Evolutionary conservation across 2,329 filamentous ascomycete genomes (phyloP).

Genomic region (Dothideomycetes sp.): DNA sequence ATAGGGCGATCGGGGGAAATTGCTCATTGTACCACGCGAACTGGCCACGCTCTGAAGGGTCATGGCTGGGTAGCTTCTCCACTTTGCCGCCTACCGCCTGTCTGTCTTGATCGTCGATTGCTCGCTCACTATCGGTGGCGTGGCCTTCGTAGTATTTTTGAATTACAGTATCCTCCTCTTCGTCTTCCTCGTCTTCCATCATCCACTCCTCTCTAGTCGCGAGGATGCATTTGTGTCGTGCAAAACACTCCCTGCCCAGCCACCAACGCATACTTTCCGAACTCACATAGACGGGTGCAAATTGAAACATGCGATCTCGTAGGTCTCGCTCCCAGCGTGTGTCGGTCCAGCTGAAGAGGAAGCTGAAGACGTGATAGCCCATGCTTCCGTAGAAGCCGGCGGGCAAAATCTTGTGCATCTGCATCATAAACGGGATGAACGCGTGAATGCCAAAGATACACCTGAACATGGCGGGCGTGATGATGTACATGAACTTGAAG

Average conservation of each 20-base stretch:
- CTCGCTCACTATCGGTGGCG: constrained; percentile 7
- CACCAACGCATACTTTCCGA: constrained; percentile 92
- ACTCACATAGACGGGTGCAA: constrained; percentile 81
- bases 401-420: constrained; percentile 58
- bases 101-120: constrained; percentile 1
- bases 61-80: constrained; percentile 13
- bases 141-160: constrained; percentile 21
- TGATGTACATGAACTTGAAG: constrained; percentile 80
- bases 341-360: constrained; percentile 83
- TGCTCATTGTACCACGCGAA: constrained; percentile 72
- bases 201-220: constrained; percentile 61
- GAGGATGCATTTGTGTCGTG: constrained; percentile 75
- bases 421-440: constrained; percentile 91
- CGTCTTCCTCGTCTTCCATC: constrained; percentile 45
- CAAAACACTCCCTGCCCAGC: constrained; percentile 80
- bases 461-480: constrained; percentile 66
- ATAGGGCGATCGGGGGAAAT: constrained; percentile 75
- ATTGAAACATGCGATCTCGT: constrained; percentile 77
- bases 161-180: constrained; percentile 28
- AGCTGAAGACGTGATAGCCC: constrained; percentile 81
- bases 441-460: constrained; percentile 82
- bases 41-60: constrained; percentile 25
- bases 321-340: constrained; percentile 71
- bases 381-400: constrained; percentile 63
- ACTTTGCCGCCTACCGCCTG: not conserved